These are phyloP conservation scores for Clarireedia sp. DNA, from an alignment of 2,329 filamentous ascomycete species.

Conservation along the genomic window DNA sequence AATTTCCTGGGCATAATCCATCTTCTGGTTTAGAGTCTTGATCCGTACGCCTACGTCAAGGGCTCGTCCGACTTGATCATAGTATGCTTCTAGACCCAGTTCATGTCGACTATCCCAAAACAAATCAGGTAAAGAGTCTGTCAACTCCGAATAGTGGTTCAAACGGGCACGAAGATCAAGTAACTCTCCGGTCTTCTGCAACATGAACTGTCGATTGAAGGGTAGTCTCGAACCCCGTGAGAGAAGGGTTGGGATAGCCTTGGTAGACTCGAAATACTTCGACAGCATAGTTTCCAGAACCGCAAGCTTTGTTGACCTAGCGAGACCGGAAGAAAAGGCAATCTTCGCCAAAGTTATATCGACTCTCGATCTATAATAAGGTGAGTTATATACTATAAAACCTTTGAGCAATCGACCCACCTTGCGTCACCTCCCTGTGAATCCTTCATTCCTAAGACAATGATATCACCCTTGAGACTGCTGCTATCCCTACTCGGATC, in stretches of 20 bases:
- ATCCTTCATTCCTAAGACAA: constrained; percentile 75
- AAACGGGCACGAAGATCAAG: constrained; percentile 83
- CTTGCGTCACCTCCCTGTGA: constrained; percentile 31
- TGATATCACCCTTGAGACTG: constrained; percentile 76
- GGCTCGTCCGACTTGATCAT: constrained; percentile 83
- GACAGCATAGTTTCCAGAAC: constrained; percentile 78
- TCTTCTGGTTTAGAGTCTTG: constrained; percentile 87
- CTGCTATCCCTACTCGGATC: constrained; percentile 67
- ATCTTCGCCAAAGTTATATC: constrained; percentile 79
- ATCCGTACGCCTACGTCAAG: constrained; percentile 89
- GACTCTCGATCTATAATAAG: constrained; percentile 26
- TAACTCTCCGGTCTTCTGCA: constrained; percentile 89
- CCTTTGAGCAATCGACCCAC: constrained; percentile 9
- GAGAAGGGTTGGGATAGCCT: constrained; percentile 71
- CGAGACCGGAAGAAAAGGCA: constrained; percentile 89
- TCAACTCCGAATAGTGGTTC: constrained; percentile 94
- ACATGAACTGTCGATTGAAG: constrained; percentile 68
- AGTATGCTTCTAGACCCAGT: constrained; percentile 86
- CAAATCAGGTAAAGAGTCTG: constrained; percentile 87
- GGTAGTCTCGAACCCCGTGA: constrained; percentile 56
- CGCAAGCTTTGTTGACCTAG: constrained; percentile 86
- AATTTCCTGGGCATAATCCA: constrained; percentile 96
- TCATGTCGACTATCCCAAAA: constrained; percentile 94
- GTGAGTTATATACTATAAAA: neutral
- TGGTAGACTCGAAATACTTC: constrained; percentile 80